Evolutionary conservation across 352 stramenopile genomes (phyloP).

Genomic region (Pseudoperonospora humuli): DNA sequence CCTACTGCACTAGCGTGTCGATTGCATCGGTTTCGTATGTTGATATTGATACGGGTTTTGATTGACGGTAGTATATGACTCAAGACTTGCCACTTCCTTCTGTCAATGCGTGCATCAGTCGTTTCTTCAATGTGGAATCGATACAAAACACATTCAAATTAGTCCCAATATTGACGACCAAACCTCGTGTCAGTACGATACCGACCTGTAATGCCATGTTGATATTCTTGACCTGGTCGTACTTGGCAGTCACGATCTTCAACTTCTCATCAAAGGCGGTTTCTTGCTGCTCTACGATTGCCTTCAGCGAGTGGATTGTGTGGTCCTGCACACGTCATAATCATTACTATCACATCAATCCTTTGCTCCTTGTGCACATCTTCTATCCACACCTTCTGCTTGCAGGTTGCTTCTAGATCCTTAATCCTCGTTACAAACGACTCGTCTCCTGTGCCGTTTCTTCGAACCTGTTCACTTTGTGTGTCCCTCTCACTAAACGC

Average conservation of each 20-base stretch:
- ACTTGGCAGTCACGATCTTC: conserved; percentile 59
- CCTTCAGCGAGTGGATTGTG: conserved; percentile 48
- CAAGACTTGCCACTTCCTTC: conserved; percentile 26
- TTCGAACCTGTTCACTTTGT: conserved; percentile 4
- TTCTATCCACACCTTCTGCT: conserved; percentile 48
- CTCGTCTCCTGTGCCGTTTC: conserved; percentile 15
- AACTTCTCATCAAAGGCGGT: conserved; percentile 59
- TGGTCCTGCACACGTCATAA: conserved; percentile 39
- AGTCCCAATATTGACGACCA: too few species aligned
- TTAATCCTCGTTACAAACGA: conserved; percentile 28
- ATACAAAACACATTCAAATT: too few species aligned
- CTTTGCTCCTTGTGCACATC: not conserved
- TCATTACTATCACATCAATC: not conserved
- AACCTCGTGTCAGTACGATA: not conserved
- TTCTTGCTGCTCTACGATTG: conserved; percentile 65
- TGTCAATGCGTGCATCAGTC: conserved; percentile 42
- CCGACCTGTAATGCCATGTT: conserved; percentile 69
- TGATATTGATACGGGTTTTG: conserved; percentile 13
- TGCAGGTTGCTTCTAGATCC: conserved; percentile 63
- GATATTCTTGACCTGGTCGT: conserved; percentile 73
- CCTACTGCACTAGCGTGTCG: conserved; percentile 9
- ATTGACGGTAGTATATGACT: not conserved
- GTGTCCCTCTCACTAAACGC: conserved; percentile 1
- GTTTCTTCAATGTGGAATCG: conserved; percentile 33
- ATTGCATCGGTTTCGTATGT: conserved; percentile 1